phyloP scores from a whole-genome alignment of 345 rosid genomes.

The Noccaea bulbosa region DNA sequence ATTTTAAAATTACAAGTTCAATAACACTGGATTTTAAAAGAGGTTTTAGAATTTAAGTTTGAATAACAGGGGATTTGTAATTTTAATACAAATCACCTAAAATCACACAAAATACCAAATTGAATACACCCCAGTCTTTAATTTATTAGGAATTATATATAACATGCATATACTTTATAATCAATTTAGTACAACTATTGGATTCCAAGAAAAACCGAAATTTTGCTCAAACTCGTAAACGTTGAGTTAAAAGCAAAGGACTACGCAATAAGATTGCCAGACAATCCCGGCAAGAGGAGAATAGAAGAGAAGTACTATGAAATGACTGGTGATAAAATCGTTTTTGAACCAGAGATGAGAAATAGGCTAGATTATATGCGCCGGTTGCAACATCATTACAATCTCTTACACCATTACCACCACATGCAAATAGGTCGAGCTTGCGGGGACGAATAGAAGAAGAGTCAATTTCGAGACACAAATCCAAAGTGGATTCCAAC shows the following conservation, averaged over 20 bases:
- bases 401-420: background rate
- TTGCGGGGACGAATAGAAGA: background rate
- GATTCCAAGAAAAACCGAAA: background rate
- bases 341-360: background rate
- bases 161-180: background rate
- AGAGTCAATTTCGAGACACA: constrained; percentile 1
- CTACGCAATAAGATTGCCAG: background rate
- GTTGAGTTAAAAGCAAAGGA: background rate
- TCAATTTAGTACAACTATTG: background rate
- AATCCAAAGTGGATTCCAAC: constrained; percentile 1
- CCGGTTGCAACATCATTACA: background rate
- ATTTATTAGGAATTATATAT: background rate
- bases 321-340: background rate
- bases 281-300: background rate
- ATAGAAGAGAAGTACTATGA: background rate
- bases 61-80: too few relatives aligned
- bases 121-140: background rate
- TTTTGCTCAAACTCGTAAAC: constrained; percentile 3
- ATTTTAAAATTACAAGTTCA: too few relatives aligned
- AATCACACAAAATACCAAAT: too few relatives aligned
- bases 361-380: background rate
- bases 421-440: background rate
- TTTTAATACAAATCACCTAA: too few relatives aligned
- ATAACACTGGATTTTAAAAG: too few relatives aligned
- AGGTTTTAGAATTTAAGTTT: too few relatives aligned